Evolutionary conservation across 1,284 basidiomycete genomes (phyloP).

Genomic region (Psilocybe mexicana): DNA sequence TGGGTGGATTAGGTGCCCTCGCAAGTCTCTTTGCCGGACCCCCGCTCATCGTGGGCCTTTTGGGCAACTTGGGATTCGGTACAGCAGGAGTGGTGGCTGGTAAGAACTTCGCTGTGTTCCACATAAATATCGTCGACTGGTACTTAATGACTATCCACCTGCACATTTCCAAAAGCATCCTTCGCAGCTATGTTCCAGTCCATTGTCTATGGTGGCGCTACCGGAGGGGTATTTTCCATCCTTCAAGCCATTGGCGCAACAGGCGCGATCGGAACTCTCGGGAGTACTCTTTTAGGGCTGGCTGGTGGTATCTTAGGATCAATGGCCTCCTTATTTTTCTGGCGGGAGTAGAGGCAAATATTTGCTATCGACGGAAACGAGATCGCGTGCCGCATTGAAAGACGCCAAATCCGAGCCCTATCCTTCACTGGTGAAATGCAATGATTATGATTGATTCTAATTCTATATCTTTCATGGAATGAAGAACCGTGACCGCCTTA

Average conservation of each 20-base stretch:
- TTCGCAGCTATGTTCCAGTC: conserved; percentile 22
- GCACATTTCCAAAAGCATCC: conserved; percentile 14
- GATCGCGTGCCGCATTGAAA: too few species aligned
- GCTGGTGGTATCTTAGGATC: background rate
- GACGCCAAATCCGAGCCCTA: too few species aligned
- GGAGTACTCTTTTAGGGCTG: conserved; percentile 11
- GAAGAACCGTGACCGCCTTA: too few species aligned
- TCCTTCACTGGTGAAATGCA: too few species aligned
- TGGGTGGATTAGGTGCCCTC: background rate
- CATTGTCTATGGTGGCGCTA: conserved; percentile 21
- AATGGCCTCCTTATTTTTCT: too few species aligned
- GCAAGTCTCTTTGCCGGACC: background rate
- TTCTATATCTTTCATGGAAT: too few species aligned
- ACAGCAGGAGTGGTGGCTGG: background rate
- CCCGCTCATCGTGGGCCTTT: background rate
- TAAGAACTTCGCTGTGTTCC: background rate
- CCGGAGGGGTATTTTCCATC: conserved; percentile 22
- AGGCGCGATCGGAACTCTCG: conserved; percentile 17
- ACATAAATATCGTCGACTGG: too few species aligned
- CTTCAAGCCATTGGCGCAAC: conserved; percentile 24
- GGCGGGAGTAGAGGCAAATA: too few species aligned
- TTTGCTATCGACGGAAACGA: too few species aligned
- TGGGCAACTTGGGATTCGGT: background rate
- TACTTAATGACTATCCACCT: too few species aligned
- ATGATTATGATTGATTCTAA: too few species aligned